Evolutionary conservation across 345 rosid genomes (phyloP).

Genomic region (Lepidium aucheri): DNA sequence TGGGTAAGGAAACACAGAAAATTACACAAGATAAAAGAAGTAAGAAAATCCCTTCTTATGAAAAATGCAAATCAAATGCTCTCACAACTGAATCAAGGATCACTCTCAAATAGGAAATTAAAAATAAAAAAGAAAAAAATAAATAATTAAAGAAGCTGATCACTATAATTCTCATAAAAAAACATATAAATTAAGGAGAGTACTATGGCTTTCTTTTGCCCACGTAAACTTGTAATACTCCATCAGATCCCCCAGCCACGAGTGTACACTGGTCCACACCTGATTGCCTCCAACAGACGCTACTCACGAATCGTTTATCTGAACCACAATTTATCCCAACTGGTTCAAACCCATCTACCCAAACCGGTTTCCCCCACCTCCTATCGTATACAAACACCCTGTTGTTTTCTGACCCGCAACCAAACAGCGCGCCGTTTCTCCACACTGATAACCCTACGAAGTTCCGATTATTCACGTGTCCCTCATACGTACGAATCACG

Average conservation of each 20-base stretch:
- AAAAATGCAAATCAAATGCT: not conserved
- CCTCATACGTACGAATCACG: constrained; percentile 52
- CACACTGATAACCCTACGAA: constrained; percentile 84
- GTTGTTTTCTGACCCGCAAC: constrained; percentile 85
- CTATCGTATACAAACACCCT: constrained; percentile 71
- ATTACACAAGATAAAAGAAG: not conserved
- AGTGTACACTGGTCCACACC: constrained; percentile 55
- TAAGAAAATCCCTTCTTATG: not conserved
- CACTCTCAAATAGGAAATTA: not conserved
- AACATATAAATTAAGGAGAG: constrained; percentile 1
- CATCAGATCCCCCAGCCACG: constrained; percentile 85
- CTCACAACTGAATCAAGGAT: constrained; percentile 19
- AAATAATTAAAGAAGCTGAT: not conserved
- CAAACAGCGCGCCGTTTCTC: constrained; percentile 62
- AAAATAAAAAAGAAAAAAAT: not conserved
- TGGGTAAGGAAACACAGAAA: not conserved
- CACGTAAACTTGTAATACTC: constrained; percentile 52
- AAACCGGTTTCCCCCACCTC: constrained; percentile 77
- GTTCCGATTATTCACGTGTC: constrained; percentile 64
- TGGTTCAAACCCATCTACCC: constrained; percentile 58
- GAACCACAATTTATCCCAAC: constrained; percentile 8
- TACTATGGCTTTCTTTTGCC: constrained; percentile 47
- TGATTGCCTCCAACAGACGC: constrained; percentile 81
- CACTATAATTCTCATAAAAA: not conserved
- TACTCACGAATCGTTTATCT: constrained; percentile 53